Base-by-base conservation (phyloP, 2,329 filamentous ascomycete genomes). In the Corniculantispora saksenae region DNA sequence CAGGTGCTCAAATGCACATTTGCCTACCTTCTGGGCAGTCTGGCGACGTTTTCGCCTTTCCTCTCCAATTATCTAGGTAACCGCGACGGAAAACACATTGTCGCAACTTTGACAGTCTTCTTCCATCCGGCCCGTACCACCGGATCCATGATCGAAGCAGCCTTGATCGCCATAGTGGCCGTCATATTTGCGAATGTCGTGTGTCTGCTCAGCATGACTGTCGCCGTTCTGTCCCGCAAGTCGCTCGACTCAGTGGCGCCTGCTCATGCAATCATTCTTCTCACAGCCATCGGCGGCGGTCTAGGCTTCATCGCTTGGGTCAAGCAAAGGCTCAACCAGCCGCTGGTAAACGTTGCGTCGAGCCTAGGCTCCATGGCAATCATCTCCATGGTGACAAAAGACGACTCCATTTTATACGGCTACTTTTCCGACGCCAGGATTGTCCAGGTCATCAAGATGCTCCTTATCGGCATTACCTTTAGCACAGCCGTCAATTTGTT, bases 41-140 rank as follows among this genome's bases (percentile, higher is more conserved):
- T 97, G 76, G 93, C 90, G 43, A 97, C 94, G 0, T 95, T 97
- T 71, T 89, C 92, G 67, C 86, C 89, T 2, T 84, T 85, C 3
- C 83, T 97, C 64, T 89, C 93, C 19, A 80, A 83, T 9, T 86
- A 93, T 64, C 82, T 97, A 19, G 94, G 94, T 13, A 84, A 89
- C 68, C 91, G 93, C 73, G 94, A 97, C 78, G 93, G 93, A 59
- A 97, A 97, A 74, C 94, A 97, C 77, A 89, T 97, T 73, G 93
- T 97, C 60, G 93, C 93, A 38, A 97, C 94, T 2, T 88, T 97
- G 65, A 96, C 93, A 0, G 94, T 97, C 13, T 98, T 97, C 74
- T 98, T 97, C 72, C 93, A 97, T 75, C 93, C 94, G 5, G 92
- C 93, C 7, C 85, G 94, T 65, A 92, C 92, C 21, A 86, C 89